These are phyloP conservation scores for Nakazawaea populi DNA, from an alignment of 805 yeast genomes.

Conservation along the genomic window DNA sequence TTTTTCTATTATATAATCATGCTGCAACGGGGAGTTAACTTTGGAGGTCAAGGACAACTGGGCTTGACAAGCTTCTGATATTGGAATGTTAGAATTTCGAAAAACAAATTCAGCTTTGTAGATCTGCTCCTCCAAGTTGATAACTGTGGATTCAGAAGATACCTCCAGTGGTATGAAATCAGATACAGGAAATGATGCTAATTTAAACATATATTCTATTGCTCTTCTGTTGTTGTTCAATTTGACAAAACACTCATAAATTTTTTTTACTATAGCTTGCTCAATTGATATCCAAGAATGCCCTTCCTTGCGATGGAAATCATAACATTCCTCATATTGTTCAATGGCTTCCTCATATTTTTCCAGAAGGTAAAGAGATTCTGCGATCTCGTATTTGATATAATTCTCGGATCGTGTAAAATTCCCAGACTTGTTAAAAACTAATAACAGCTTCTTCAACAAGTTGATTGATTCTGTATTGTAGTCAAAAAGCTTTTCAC, in stretches of 20 bases:
- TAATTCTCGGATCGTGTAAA: conserved; percentile 35
- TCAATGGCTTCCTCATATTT: conserved; percentile 37
- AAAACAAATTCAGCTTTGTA: conserved; percentile 17
- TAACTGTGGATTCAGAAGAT: neutral
- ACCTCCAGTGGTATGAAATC: conserved; percentile 4
- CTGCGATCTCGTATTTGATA: conserved; percentile 46
- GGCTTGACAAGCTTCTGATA: conserved; percentile 18
- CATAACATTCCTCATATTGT: conserved; percentile 21
- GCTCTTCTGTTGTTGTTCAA: conserved; percentile 27
- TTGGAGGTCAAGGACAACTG: conserved; percentile 26
- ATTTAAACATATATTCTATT: conserved; percentile 25
- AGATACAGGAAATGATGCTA: conserved; percentile 20
- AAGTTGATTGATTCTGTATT: conserved; percentile 19
- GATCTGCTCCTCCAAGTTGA: conserved; percentile 15
- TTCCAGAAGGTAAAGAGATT: conserved; percentile 28
- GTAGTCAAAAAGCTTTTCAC: conserved; percentile 18
- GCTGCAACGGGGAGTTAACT: conserved; percentile 18
- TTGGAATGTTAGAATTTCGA: conserved; percentile 12
- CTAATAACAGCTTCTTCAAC: conserved; percentile 29
- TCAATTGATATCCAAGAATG: conserved; percentile 31
- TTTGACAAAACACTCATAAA: conserved; percentile 32
- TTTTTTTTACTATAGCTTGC: conserved; percentile 25
- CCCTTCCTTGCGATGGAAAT: neutral
- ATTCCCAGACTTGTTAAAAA: conserved; percentile 30
- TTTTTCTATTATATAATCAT: conserved; percentile 13